These are phyloP conservation scores for Trichoderma parareesei DNA, from an alignment of 495 filamentous ascomycete species.

Conservation along the genomic window DNA sequence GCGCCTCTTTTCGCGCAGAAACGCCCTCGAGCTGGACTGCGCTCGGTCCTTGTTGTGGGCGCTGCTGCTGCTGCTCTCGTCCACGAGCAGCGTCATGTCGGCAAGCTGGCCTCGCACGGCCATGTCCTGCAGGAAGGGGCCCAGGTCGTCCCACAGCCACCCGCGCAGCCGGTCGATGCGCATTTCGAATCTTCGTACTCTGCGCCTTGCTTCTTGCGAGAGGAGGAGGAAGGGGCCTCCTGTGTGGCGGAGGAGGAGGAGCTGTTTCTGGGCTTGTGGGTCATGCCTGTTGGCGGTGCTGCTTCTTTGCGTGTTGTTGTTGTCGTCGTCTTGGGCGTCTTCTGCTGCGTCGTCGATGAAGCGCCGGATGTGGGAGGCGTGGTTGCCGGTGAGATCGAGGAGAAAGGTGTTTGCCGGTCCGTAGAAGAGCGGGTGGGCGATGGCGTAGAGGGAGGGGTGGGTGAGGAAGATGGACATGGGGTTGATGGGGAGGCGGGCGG, in stretches of 20 bases:
- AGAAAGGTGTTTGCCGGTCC: constrained; percentile 2
- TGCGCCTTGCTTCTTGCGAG: neutral
- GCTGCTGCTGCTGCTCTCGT: neutral
- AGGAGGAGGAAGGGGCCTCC: neutral
- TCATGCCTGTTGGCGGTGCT: no score
- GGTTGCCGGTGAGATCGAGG: neutral
- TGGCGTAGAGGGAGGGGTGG: constrained; percentile 17
- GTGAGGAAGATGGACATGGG: constrained; percentile 18
- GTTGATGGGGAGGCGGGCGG: neutral
- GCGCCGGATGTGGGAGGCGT: neutral
- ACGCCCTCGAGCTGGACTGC: neutral
- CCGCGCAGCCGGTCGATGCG: constrained; percentile 7
- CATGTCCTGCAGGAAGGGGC: constrained; percentile 3
- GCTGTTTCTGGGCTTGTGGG: neutral
- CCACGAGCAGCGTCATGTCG: neutral
- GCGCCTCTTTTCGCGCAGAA: neutral
- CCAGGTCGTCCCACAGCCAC: neutral
- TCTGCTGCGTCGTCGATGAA: neutral
- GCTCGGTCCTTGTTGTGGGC: neutral
- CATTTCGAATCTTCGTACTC: neutral
- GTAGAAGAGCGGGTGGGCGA: constrained; percentile 23
- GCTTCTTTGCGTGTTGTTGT: neutral
- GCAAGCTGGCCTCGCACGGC: neutral
- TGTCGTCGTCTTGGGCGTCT: neutral
- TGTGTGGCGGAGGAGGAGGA: neutral